These are phyloP conservation scores for Rhodotorula sp. DNA, from an alignment of 1,284 basidiomycete species.

Conservation along the genomic window DNA sequence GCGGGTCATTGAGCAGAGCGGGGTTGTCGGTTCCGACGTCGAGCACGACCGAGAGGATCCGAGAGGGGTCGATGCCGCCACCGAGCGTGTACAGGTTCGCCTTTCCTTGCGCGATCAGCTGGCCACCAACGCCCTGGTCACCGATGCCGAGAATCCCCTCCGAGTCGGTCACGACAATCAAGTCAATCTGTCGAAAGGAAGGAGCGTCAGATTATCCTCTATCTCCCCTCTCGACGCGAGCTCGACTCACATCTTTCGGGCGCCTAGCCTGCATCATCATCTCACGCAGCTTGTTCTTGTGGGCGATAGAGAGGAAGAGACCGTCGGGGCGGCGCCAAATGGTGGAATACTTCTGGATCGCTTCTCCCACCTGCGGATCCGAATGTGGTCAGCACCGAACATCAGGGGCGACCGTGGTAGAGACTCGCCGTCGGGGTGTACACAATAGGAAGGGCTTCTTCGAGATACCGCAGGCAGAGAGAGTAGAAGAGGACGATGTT, in stretches of 20 bases:
- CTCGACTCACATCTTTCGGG: slow-evolving; percentile 49
- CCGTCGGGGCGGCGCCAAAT: slow-evolving; percentile 73
- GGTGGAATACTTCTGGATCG: slow-evolving; percentile 75
- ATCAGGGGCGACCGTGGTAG: not conserved
- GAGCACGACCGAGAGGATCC: slow-evolving; percentile 76
- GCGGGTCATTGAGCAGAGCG: slow-evolving; percentile 65
- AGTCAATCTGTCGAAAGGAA: slow-evolving; percentile 57
- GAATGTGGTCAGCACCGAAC: slow-evolving; percentile 56
- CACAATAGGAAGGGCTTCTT: slow-evolving; percentile 56
- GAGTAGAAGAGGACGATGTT: slow-evolving; percentile 67
- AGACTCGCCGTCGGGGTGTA: slow-evolving; percentile 45
- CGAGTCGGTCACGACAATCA: slow-evolving; percentile 77
- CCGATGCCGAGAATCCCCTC: slow-evolving; percentile 74
- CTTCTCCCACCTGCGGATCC: slow-evolving; percentile 61
- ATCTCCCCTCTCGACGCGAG: no score
- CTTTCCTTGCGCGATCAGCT: slow-evolving; percentile 81
- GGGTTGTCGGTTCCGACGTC: slow-evolving; percentile 87
- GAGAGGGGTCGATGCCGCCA: slow-evolving; percentile 71
- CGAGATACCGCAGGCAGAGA: slow-evolving; percentile 62
- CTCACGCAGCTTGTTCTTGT: slow-evolving; percentile 63
- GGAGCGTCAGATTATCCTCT: slow-evolving; percentile 27
- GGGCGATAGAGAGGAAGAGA: slow-evolving; percentile 64
- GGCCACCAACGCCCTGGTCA: slow-evolving; percentile 51
- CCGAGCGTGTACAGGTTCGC: slow-evolving; percentile 69
- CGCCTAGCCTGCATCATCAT: slow-evolving; percentile 47